Base-by-base conservation (phyloP, 2,329 filamentous ascomycete genomes). In the Exserohilum turcica region DNA sequence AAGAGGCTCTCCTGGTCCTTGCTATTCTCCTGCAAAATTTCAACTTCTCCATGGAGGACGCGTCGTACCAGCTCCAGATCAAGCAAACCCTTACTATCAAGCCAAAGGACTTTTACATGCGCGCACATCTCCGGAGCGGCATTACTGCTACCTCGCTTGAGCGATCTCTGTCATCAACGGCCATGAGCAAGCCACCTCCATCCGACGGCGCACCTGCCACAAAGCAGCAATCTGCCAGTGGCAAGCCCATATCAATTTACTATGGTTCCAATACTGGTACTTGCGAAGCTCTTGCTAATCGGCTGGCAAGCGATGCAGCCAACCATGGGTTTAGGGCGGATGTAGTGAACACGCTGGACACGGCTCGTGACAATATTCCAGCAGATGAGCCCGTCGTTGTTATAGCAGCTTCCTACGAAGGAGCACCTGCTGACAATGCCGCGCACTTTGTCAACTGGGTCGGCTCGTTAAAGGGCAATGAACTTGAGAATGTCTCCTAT, bases 1-100 rank as follows among this genome's bases (percentile, higher is more conserved):
- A 84, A 60, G 82, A 84, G 54, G 75, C 77, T 2, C 59, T 83
- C 3, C 68, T 84, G 24, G 72, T 73, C 15, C 66, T 73, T 40
- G 76, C 75, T 0, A 73, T 78, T 49, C 68, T 79, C 12, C 56
- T 79, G n/a, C 77, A 80, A 57, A 74, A 75, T 43, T 79, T 79
- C 63, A 74, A 78, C 50, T 72, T 79, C 49, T 62, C 71, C 5
- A 66, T 76, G 68, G 76, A 76, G 0, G 76, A 79, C 54, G 71
- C 77, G 0, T 73, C 70, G 0, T 80, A 80, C 49, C 63, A 76
- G 33, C 70, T 79, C 13, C 67, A 76, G 52, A 71, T 79, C 56
- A 78, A 78, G 53, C 70, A 75, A 29, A 78, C 76, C 0, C 66
- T 80, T 43, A 79, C 77, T 0, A 76, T 80, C 59, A 80, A 80